Percentiles rank a stretch among this genome's conserved stretches.
phyloP scores from a whole-genome alignment of 116 monocot genomes.

The Posidonia oceanica region DNA sequence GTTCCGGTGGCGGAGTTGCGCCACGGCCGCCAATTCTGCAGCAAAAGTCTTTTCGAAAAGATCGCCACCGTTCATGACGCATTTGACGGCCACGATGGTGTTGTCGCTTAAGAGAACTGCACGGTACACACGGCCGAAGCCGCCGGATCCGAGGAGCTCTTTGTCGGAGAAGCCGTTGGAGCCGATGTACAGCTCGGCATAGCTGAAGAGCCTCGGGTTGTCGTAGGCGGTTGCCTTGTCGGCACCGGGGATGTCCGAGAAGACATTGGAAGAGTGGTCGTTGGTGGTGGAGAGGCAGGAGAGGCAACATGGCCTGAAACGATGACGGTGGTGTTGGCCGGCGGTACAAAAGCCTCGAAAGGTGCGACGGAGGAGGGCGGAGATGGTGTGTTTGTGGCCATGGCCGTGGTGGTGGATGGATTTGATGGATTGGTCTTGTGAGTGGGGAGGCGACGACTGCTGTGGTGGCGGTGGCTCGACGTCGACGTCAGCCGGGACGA shows the following conservation, averaged over 20 bases:
- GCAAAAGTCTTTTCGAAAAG: slow-evolving; percentile 58
- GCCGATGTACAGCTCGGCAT: slow-evolving; percentile 81
- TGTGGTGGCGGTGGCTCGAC: not conserved
- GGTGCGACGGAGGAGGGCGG: not conserved
- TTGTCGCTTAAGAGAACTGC: slow-evolving; percentile 71
- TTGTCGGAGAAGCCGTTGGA: slow-evolving; percentile 57
- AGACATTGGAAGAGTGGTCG: not conserved
- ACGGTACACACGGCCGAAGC: slow-evolving; percentile 81
- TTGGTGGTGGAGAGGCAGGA: not conserved
- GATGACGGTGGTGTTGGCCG: too few species aligned
- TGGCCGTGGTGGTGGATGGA: not conserved
- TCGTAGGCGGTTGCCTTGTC: not conserved
- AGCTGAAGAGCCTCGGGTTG: slow-evolving; percentile 62
- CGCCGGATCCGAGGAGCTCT: slow-evolving; percentile 75
- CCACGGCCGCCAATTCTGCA: slow-evolving; percentile 78
- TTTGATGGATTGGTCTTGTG: too few species aligned
- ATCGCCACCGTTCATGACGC: slow-evolving; percentile 25
- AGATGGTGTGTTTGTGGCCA: not conserved
- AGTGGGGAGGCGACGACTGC: not conserved
- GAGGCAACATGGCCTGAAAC: not conserved
- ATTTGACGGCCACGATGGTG: slow-evolving; percentile 67
- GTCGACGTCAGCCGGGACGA: slow-evolving; percentile 7
- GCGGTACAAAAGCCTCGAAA: not conserved
- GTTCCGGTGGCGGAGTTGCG: slow-evolving; percentile 90
- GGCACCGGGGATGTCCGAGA: slow-evolving; percentile 7